Evolutionary conservation across 371 early-diverging fungal genomes (phyloP), one percentile per base, ranked within the genome.

Genomic region (Mucor irregularis): DNA sequence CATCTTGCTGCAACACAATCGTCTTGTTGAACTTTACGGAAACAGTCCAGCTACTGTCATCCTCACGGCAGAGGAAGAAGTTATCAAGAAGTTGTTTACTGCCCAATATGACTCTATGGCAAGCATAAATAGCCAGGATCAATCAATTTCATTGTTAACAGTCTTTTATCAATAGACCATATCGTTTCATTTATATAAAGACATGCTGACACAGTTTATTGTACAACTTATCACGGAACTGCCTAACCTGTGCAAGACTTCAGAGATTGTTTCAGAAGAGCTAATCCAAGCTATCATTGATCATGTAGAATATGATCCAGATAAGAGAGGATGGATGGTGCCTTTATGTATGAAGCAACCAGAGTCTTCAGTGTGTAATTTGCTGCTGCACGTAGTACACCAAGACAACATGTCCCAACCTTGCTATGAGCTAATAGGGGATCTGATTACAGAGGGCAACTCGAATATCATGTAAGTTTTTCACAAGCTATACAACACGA

Each of bases 1-100:
- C 2, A 21, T 38, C 5, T 11, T 61, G n/a, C 39, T 61, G 24
- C 61, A 61, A 39, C 54, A 49, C n/a, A 45, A 45, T 0, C 31
- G 40, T 4, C 43, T 49, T 29, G 25, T 29, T 13, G n/a, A 29
- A 29, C 14, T 46, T 5, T 55, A 55, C 17, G 55, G 55, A 46
- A 0, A 35, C 1, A 16, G 38, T 21, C 5, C 31, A 22, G 4
- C 31, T 14, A 19, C 38, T 28, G 22, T 29, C 6, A 11, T 46
- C 1, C 14, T 10, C 9, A 28, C 45, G 2, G 21, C 19, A 11
- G 55, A 55, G n/a, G 47, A 55, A 34, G 47, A 46, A 19, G 46
- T 38, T 2, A 25, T 46, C 14, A 55, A 55, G 16, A 4, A 25
- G 1, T 6, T 31, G 3, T 2, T 54, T 1, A 30, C 43, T 4